Base-by-base conservation (phyloP, 2,329 filamentous ascomycete species). In the Apiospora saccharicola region DNA sequence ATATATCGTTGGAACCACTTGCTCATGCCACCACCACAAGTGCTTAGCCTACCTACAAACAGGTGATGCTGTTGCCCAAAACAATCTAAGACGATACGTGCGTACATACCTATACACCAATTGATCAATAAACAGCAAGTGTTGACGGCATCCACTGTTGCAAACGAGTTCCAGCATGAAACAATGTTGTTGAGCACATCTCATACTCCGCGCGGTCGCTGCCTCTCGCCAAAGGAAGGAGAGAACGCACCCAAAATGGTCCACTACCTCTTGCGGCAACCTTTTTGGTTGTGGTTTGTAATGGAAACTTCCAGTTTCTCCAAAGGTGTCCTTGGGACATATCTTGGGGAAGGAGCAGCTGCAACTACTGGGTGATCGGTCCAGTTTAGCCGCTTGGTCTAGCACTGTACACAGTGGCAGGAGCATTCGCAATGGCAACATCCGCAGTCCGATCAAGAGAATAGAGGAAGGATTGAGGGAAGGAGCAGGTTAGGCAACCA, bases 261-360 rank as follows among this genome's bases (percentile, higher is more conserved):
- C 72, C 34, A 24, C 64, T 44, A 24, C 43, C 47, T 68, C 37
- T 30, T 51, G 53, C 46, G 41, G 67, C 22, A 47, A 49, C 41
- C 41, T 46, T 19, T 19, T 26, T 68, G 26, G 26, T 8, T 49
- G 67, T 19, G 24, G 22, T 19, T 34, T 10, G 67, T 34, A 44
- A 68, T n/a, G 16, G 22, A 68, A 49, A 24, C 30, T 44, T 37
- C 30, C 41, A 41, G 34, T 5, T 41, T 8, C 30, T 14, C 10
- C 6, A 10, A n/a, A 13, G 13, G 34, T 41, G 34, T 19, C 7
- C 19, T 14, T 13, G 34, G 19, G 30, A 24, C 30, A 14, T 37
- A n/a, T 13, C 34, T n/a, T 37, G 34, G 19, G 34, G 57, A 64
- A 64, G 57, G 57, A 64, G 57, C 34, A 64, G 13, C 12, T 41